Conservation (phyloP, 2,329 filamentous ascomycete species). For the Davidsoniella virescens region DNA sequence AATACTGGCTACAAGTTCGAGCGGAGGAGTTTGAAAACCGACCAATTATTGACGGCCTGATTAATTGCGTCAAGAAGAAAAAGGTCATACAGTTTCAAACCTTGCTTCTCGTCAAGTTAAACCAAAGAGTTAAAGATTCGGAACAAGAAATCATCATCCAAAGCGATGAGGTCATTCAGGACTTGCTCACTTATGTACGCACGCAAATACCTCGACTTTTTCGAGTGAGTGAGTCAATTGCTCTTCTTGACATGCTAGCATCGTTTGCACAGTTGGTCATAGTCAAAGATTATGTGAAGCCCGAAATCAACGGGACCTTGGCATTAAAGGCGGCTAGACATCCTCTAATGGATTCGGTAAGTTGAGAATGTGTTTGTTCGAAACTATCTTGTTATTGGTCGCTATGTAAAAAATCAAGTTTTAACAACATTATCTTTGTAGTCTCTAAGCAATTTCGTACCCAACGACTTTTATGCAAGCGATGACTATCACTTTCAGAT, state of each 20-base stretch:
- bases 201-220: constrained; percentile 58
- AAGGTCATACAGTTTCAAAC: constrained; percentile 79
- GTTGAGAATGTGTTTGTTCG: constrained; percentile 3
- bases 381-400: not conserved
- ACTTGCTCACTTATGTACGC: constrained; percentile 57
- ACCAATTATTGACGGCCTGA: constrained; percentile 49
- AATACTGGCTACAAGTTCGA: constrained; percentile 61
- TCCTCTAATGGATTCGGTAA: constrained; percentile 56
- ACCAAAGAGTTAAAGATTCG: constrained; percentile 58
- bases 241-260: constrained; percentile 70
- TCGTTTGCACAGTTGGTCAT: constrained; percentile 63
- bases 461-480: constrained; percentile 80
- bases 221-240: constrained; percentile 70
- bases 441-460: constrained; percentile 47
- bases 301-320: constrained; percentile 50
- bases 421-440: not conserved
- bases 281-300: constrained; percentile 41
- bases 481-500: constrained; percentile 75
- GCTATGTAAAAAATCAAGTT: not conserved
- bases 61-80: constrained; percentile 60
- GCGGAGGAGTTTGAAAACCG: constrained; percentile 44
- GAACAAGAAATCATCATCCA: constrained; percentile 71
- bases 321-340: constrained; percentile 62
- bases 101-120: constrained; percentile 66
- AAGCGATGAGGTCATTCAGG: constrained; percentile 61